Base-by-base conservation (phyloP, 1,139 yeast genomes). In the Williopsis jadinii region DNA sequence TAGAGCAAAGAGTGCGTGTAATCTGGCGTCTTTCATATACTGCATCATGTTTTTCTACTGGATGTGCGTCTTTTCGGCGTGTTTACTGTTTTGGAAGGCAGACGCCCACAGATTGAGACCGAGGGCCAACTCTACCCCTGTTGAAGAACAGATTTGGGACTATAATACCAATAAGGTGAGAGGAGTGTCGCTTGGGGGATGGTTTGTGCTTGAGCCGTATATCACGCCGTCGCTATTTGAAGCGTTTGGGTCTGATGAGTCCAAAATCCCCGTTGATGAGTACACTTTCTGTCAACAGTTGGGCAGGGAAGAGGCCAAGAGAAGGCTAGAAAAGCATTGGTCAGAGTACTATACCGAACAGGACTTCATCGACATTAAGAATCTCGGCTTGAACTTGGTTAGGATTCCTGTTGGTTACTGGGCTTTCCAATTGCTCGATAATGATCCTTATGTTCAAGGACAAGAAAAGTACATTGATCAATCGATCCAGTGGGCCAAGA, bases 361-460 rank as follows among this genome's bases (percentile, higher is more conserved):
- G 29, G 98, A 90, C 62, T 80, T 90, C 53, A 49, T 61, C 39
- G 64, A 71, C 43, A 85, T 92, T 43, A 71, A 73, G 29, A 50
- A 53, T 10, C 73, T 75, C 52, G 97, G 97, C 1, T 72, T 90
- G 53, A 90, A 90, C 64, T 71, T 83, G 47, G 96, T 86, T 31
- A 76, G 97, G 54, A 83, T 90, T 45, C 97, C 97, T 27, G 76
- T 90, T 47, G 97, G 97, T 8, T 92, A 90, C 68, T 90, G 98
- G 98, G 97, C 97, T 10, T 92, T 84, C 62, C 64, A 72, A 39
- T 64, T 68, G 35, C 66, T 76, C 44, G 73, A 67, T 15, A 64
- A 68, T 45, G 98, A 92, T 60, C 96, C 97, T 8, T 90, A 86
- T 59, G 95, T 86, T 37, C 81, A 77, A 58, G 97, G 97, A 26